Conservation (phyloP, 176 grass and related monocot species). For the Miscanthus lutarioriparius region DNA sequence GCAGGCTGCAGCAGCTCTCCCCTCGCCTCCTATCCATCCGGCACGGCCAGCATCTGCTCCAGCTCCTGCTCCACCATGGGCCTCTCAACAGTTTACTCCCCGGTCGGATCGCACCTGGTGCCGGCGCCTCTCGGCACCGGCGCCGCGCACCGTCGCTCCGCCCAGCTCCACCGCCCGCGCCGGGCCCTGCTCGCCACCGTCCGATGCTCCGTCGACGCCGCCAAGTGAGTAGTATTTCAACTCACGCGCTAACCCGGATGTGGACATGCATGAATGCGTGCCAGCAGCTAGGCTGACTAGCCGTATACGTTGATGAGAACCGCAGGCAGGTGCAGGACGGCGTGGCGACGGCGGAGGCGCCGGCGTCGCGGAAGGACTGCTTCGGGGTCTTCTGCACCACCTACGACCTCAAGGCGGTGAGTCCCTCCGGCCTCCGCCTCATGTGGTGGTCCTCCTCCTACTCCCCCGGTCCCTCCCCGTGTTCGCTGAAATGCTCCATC, state of each 20-base stretch:
- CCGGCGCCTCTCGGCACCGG: background rate
- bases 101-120: conserved; percentile 9
- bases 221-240: conserved; percentile 33
- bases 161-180: conserved; percentile 29
- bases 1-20: no score
- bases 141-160: conserved; percentile 21
- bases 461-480: background rate
- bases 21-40: background rate
- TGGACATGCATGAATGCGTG: background rate
- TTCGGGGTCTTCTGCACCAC: conserved; percentile 92
- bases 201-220: conserved; percentile 65
- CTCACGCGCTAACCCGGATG: background rate
- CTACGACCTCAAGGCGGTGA: conserved; percentile 86
- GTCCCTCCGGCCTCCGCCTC: background rate
- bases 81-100: conserved; percentile 23
- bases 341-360: conserved; percentile 32
- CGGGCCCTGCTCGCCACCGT: conserved; percentile 8
- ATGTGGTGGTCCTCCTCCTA: background rate
- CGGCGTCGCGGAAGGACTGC: conserved; percentile 50
- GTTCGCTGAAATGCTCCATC: conserved; percentile 33
- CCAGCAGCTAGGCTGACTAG: background rate
- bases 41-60: conserved; percentile 17
- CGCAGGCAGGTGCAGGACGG: conserved; percentile 9
- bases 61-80: background rate
- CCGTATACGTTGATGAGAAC: background rate